Evolutionary conservation across 2,329 filamentous ascomycete species (phyloP), one percentile per base, ranked within the genome.

Genomic region (Pleoardoris graminearum): DNA sequence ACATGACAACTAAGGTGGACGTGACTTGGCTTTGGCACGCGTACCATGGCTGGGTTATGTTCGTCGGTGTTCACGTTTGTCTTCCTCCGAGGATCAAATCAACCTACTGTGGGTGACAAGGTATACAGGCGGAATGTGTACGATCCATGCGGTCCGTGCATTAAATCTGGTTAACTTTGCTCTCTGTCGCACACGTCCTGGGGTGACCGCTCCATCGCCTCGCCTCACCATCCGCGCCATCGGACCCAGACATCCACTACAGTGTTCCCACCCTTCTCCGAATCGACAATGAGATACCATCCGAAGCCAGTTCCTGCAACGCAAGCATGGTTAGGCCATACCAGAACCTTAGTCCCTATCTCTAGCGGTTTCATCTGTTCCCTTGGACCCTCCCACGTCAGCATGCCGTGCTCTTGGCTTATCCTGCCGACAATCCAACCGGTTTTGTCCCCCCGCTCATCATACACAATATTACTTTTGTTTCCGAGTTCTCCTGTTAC

Each of bases 261-360:
- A 61, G 83, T 80, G 19, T 77, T 76, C 0, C 78, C 80, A 47
- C 77, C 73, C 45, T 58, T 57, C 42, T 80, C 77, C 23, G 83
- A 84, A 71, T 93, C 89, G 1, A 92, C 84, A 29, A 93, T 76
- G 17, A 91, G 75, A 73, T 91, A 94, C 80, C 84, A 90, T 1
- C 81, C 84, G 73, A 86, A 89, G 23, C 83, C 82, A 0, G 85
- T 85, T 0, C 87, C 86, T 1, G 89, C 83, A 60, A 93, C 87
- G 68, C 90, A 94, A 30, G 89, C 85, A 74, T 94, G 90, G 62
- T 93, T 93, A 0, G 89, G 89, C 85, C 87, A 92, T 7, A 93
- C 76, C 51, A 84, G 69, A 37, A 60, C 60, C 48, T 57, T 59
- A 8, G 43, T 36, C 14, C 51, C 51, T 30, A 54, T 43, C 11